Conservation (phyloP, 2,329 filamentous ascomycete species). For the Xylariaceae sp. region DNA sequence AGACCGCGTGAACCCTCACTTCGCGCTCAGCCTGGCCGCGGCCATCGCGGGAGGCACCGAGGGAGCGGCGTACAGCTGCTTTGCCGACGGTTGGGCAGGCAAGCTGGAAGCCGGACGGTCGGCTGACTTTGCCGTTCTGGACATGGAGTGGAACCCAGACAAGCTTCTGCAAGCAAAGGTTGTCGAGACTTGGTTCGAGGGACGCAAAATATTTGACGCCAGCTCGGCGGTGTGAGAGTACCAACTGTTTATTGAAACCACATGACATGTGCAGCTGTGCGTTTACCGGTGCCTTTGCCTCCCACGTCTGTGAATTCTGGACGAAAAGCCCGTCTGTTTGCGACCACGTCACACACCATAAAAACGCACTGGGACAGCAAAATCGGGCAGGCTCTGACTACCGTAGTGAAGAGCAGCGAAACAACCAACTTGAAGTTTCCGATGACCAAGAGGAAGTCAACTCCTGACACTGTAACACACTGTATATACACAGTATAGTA, state of each 20-base stretch:
- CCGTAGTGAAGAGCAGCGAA: too few relatives aligned
- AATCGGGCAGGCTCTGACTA: too few relatives aligned
- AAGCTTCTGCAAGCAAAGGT: slow-evolving; percentile 35
- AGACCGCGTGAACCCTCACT: slow-evolving; percentile 36
- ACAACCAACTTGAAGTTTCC: too few relatives aligned
- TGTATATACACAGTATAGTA: too few relatives aligned
- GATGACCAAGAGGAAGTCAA: too few relatives aligned
- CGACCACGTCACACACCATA: too few relatives aligned
- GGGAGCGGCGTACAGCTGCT: slow-evolving; percentile 41
- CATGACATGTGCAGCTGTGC: too few relatives aligned
- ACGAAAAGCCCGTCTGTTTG: too few relatives aligned
- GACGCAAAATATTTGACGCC: slow-evolving; percentile 31
- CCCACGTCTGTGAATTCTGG: too few relatives aligned
- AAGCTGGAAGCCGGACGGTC: slow-evolving; percentile 38
- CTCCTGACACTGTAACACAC: too few relatives aligned
- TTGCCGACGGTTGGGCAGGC: slow-evolving; percentile 38
- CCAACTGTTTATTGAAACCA: neutral
- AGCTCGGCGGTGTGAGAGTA: slow-evolving; percentile 5
- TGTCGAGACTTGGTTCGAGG: slow-evolving; percentile 39
- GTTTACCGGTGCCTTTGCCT: too few relatives aligned
- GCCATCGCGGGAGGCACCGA: slow-evolving; percentile 37
- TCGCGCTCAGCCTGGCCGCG: slow-evolving; percentile 35
- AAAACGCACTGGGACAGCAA: too few relatives aligned
- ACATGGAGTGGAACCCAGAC: slow-evolving; percentile 37
- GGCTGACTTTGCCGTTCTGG: slow-evolving; percentile 44